These are phyloP conservation scores for Zoysia japonica DNA, from an alignment of 176 grass and related monocot genomes.

Conservation along the genomic window DNA sequence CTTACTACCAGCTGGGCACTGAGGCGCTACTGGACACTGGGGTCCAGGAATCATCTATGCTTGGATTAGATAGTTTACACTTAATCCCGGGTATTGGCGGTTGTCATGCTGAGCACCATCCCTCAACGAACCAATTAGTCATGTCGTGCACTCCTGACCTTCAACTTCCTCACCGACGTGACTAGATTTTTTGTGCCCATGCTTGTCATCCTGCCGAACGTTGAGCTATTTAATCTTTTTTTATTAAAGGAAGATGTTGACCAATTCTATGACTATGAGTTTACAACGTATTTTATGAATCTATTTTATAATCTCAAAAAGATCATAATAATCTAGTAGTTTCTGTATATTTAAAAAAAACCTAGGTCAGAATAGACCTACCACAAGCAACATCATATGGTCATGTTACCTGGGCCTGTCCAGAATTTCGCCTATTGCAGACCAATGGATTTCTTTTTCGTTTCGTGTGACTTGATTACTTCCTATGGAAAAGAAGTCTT, in stretches of 20 bases:
- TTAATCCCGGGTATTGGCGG: conserved; percentile 19
- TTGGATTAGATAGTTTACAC: conserved; percentile 25
- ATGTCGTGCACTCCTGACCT: conserved; percentile 36
- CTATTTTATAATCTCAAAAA: neutral
- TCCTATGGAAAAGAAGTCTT: conserved; percentile 1
- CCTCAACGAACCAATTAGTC: conserved; percentile 7
- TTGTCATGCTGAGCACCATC: conserved; percentile 46
- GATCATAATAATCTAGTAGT: neutral
- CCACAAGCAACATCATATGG: neutral
- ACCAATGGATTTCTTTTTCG: neutral
- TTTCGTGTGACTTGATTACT: neutral
- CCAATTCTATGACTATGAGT: neutral
- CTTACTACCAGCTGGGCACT: neutral
- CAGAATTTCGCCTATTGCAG: neutral
- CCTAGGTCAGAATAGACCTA: neutral
- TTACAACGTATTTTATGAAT: neutral
- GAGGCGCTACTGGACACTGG: neutral
- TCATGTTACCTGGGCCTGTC: neutral
- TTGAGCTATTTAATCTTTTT: neutral
- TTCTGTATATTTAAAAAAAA: conserved; percentile 17
- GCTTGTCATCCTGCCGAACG: neutral
- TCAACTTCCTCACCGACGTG: conserved; percentile 27
- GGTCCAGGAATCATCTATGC: neutral
- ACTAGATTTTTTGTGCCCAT: neutral
- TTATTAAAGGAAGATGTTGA: neutral